Percentiles rank a stretch among this genome's conserved stretches.
Evolutionary conservation across 2,329 filamentous ascomycete genomes (phyloP).

Genomic region (Neodidymelliopsis sp.): DNA sequence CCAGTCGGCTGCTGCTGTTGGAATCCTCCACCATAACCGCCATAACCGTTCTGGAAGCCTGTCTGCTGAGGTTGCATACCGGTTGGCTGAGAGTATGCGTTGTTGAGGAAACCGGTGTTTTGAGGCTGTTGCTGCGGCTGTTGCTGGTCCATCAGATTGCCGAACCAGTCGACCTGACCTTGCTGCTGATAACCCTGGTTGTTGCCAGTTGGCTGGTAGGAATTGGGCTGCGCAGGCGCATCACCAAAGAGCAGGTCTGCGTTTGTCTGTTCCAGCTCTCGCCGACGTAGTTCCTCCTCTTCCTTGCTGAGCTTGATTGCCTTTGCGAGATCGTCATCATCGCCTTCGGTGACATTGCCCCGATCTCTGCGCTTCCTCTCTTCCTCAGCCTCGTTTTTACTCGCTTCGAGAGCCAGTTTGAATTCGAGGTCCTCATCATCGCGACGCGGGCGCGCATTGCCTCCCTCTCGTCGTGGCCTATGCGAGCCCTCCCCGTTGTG

Average conservation of each 20-base stretch:
- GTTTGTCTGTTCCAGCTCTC: conserved; percentile 86
- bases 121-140: conserved; percentile 64
- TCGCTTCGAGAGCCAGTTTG: conserved; percentile 88
- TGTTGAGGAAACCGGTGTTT: conserved; percentile 71
- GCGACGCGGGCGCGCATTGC: conserved; percentile 52
- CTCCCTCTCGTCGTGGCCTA: conserved; percentile 49
- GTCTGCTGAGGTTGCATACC: conserved; percentile 71
- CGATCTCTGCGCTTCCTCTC: conserved; percentile 75
- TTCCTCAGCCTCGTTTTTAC: conserved; percentile 93
- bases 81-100: conserved; percentile 77
- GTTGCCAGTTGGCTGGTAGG: conserved; percentile 84
- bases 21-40: conserved; percentile 63
- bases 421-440: conserved; percentile 89
- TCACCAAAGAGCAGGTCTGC: conserved; percentile 90
- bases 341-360: conserved; percentile 54
- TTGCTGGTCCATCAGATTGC: conserved; percentile 85
- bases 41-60: conserved; percentile 73
- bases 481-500: conserved; percentile 48
- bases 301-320: conserved; percentile 94
- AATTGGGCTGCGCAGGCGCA: conserved; percentile 66
- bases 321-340: conserved; percentile 91
- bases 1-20: conserved; percentile 67
- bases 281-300: conserved; percentile 87
- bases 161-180: conserved; percentile 94
- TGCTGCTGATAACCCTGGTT: conserved; percentile 99